Conservation (phyloP, 2,329 filamentous ascomycete species). For the Zelopaecilomyces penicillatus region DNA sequence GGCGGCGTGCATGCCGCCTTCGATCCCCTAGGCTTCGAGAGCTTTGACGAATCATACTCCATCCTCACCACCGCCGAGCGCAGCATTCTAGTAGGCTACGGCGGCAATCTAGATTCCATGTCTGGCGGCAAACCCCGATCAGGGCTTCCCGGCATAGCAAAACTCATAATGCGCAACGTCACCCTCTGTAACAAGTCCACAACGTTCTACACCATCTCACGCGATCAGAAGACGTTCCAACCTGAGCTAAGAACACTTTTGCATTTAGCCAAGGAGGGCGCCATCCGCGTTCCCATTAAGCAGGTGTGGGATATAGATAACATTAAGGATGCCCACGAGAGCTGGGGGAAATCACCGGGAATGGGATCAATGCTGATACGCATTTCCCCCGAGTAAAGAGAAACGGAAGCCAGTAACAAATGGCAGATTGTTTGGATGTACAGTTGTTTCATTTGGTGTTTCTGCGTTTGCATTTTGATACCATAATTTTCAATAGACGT, state of each 20-base stretch:
- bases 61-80: constrained; percentile 26
- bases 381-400: constrained; percentile 6
- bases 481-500: too few species aligned
- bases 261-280: constrained; percentile 21
- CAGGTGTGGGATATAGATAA: constrained; percentile 33
- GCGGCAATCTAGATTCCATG: constrained; percentile 26
- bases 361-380: constrained; percentile 29
- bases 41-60: constrained; percentile 40
- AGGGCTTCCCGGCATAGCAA: constrained; percentile 22
- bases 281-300: constrained; percentile 29
- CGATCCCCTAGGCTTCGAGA: constrained; percentile 42
- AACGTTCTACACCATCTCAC: constrained; percentile 27
- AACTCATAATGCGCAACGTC: constrained; percentile 24
- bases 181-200: constrained; percentile 23
- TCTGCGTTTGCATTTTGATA: not conserved
- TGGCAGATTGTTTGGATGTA: too few species aligned
- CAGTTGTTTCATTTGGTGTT: constrained; percentile 19
- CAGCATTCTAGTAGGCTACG: constrained; percentile 33
- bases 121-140: constrained; percentile 23
- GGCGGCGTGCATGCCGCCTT: constrained; percentile 40
- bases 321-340: constrained; percentile 27
- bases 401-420: too few species aligned
- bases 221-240: constrained; percentile 24
- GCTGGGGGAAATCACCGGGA: constrained; percentile 26
- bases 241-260: constrained; percentile 23